Evolutionary conservation across 2,329 filamentous ascomycete genomes (phyloP), one percentile per base, ranked within the genome.

Genomic region (Rhytidhysteron rufulum): DNA sequence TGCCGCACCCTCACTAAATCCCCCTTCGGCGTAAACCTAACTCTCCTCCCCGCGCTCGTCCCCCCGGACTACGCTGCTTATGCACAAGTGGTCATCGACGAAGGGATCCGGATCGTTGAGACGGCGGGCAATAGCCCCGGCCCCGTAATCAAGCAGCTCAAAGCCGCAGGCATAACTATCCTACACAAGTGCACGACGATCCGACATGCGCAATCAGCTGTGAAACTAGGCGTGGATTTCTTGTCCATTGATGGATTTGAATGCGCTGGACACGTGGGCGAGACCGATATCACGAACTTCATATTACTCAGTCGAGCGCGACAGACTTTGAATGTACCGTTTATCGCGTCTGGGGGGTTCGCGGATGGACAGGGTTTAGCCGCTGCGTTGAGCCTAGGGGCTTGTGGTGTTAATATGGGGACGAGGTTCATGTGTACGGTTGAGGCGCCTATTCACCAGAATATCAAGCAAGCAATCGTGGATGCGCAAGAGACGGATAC

Each of bases 171-270:
- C 41, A 79, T 80, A 57, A 91, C 79, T 41, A 82, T 98, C 54
- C 73, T 98, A 41, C 93, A 98, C 79, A 98, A 98, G 73, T 97
- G 93, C 75, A 98, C 93, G 7, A 94, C 88, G 4, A 95, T 98
- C 69, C 77, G 89, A 40, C 93, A 98, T 64, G 93, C 93, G 16
- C 80, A 88, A 66, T 89, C 85, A 50, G 93, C 93, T 35, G 78
- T 95, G 43, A 95, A 95, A 69, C 82, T 97, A 29, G 93, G 93
- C 48, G 93, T 96, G 4, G 93, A 98, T 68, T 97, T 98, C 69
- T 72, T 98, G 42, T 90, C 85, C 51, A 97, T 98, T 55, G 93
- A 98, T 63, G 93, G 93, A 31, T 97, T 98, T 63, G 93, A 98
- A 69, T 98, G 93, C 70, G 93, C 89, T 31, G 93, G 82, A 51